Conservation (phyloP, 2,329 filamentous ascomycete species). For the Coniella lustricola region DNA sequence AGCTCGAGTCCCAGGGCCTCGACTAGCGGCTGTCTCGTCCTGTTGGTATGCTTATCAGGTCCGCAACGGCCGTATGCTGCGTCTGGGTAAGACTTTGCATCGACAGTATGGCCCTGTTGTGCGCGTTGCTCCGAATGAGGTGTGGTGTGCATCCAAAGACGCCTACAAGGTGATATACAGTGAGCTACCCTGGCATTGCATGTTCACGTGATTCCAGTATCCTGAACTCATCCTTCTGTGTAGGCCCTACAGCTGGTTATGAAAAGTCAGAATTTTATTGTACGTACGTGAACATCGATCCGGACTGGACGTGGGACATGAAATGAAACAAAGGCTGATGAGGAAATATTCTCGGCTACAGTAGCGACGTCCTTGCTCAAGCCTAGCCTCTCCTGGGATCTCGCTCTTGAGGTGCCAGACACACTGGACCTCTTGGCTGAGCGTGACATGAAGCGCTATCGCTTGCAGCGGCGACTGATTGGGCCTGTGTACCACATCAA, state of each 20-base stretch:
- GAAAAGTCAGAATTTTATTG: slow-evolving; percentile 48
- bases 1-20: slow-evolving; percentile 38
- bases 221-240: background rate
- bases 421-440: slow-evolving; percentile 46
- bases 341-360: slow-evolving; percentile 18
- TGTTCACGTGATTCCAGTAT: background rate
- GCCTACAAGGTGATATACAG: slow-evolving; percentile 43
- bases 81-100: slow-evolving; percentile 38
- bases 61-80: slow-evolving; percentile 34
- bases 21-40: slow-evolving; percentile 38
- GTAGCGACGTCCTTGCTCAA: slow-evolving; percentile 39
- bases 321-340: background rate
- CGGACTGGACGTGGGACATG: background rate
- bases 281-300: slow-evolving; percentile 22
- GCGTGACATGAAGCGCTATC: slow-evolving; percentile 38
- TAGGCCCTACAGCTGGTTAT: slow-evolving; percentile 40
- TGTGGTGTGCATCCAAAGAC: slow-evolving; percentile 44
- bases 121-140: slow-evolving; percentile 46
- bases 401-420: slow-evolving; percentile 31
- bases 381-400: slow-evolving; percentile 33
- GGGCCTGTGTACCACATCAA: slow-evolving; percentile 39
- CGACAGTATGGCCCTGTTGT: slow-evolving; percentile 41
- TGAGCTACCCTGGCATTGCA: slow-evolving; percentile 21
- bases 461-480: slow-evolving; percentile 41
- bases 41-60: slow-evolving; percentile 42